Percentiles rank a stretch among this genome's conserved stretches.
Evolutionary conservation across 2,329 filamentous ascomycete genomes (phyloP).

Genomic region (Fusarium domesticum): DNA sequence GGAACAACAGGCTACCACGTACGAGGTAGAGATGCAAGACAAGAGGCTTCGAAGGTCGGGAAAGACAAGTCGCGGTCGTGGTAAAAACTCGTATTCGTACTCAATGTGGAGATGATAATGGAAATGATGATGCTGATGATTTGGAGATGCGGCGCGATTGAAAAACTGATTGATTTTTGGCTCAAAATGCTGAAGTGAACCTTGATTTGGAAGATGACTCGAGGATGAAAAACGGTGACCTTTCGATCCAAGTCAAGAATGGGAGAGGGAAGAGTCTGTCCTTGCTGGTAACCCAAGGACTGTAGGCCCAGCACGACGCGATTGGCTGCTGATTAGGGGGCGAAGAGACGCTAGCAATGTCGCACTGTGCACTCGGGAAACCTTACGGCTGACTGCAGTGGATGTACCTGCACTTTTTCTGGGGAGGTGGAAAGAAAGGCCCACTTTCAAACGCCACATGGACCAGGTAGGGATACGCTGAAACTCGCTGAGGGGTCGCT

Average conservation of each 20-base stretch:
- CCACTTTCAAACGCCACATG: not conserved
- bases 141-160: constrained; percentile 16
- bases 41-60: constrained; percentile 5
- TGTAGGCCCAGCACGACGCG: constrained; percentile 4
- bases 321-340: constrained; percentile 25
- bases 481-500: not conserved
- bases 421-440: not conserved
- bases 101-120: constrained; percentile 1
- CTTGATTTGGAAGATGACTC: constrained; percentile 24
- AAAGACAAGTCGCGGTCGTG: not conserved
- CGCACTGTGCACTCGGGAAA: not conserved
- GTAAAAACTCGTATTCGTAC: not conserved
- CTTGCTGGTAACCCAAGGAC: constrained; percentile 5
- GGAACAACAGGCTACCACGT: not conserved
- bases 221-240: constrained; percentile 12
- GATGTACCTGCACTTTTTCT: constrained; percentile 10
- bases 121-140: constrained; percentile 8
- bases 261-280: constrained; percentile 17
- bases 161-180: constrained; percentile 9
- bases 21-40: constrained; percentile 3
- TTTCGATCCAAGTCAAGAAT: constrained; percentile 20
- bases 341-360: not conserved
- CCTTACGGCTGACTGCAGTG: constrained; percentile 13
- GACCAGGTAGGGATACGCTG: not conserved
- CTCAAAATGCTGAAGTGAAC: constrained; percentile 19